Evolutionary conservation across 176 grass and related monocot genomes (phyloP).

Genomic region (Rhipidocladum racemiflorum): DNA sequence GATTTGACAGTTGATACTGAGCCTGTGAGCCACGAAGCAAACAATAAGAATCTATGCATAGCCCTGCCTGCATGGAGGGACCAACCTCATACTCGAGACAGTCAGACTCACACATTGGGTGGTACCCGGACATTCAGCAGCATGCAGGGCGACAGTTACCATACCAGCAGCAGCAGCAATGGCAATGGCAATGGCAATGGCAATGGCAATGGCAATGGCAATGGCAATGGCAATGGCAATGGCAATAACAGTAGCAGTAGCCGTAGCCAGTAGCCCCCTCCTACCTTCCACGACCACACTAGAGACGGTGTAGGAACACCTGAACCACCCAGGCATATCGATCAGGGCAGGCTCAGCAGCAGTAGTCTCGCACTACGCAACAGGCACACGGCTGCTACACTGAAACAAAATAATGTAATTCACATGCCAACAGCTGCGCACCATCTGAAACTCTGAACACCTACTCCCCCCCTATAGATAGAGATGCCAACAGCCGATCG

Average conservation of each 20-base stretch:
- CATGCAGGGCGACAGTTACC: not conserved
- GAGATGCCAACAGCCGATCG: not conserved
- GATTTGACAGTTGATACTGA: not conserved
- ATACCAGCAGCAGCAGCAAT: not conserved
- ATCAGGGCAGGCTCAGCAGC: not conserved
- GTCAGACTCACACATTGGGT: not conserved
- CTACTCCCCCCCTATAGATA: not conserved
- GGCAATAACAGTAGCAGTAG: not conserved
- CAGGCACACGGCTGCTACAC: not conserved
- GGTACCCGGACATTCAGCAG: not conserved
- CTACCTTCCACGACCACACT: not conserved
- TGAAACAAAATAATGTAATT: conserved; percentile 5
- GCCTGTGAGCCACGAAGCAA: not conserved
- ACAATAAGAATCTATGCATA: not conserved
- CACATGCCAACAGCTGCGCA: not conserved
- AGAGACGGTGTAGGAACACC: not conserved
- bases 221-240: not conserved
- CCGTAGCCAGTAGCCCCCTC: too few species aligned
- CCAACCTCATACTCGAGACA: not conserved
- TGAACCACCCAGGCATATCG: not conserved
- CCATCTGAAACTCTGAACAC: not conserved
- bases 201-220: not conserved
- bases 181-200: not conserved
- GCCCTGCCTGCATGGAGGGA: not conserved
- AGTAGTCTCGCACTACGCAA: not conserved